A percentile compares a stretch with the other conserved stretches of the same genome.
phyloP scores from a whole-genome alignment of 2,329 filamentous ascomycete species.

The Pestalotiopsis sp. region DNA sequence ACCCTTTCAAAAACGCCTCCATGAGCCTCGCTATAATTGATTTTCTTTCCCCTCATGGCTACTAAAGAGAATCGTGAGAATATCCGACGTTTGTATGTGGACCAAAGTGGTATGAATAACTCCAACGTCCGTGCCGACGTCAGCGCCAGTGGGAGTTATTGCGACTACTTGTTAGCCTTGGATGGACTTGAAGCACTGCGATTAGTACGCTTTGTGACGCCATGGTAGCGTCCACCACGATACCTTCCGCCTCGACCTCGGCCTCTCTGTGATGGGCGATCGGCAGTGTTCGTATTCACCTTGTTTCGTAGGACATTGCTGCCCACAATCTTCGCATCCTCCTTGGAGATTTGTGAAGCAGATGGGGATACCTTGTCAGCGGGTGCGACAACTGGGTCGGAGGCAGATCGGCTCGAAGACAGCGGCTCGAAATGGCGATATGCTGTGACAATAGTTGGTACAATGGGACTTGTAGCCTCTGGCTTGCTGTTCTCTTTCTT shows the following conservation, averaged over 20 bases:
- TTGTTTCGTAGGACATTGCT: not conserved
- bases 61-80: not conserved
- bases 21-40: not conserved
- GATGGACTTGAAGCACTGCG: not conserved
- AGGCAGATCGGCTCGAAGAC: conserved; percentile 10
- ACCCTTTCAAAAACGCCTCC: not conserved
- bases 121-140: not conserved
- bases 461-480: not conserved
- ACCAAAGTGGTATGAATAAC: not conserved
- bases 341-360: not conserved
- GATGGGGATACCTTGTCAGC: conserved; percentile 7
- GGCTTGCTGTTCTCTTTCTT: conserved; percentile 4
- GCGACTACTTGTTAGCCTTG: not conserved
- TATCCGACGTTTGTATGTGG: not conserved
- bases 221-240: conserved; percentile 1
- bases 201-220: not conserved
- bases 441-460: not conserved
- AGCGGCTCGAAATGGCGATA: conserved; percentile 10
- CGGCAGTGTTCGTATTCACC: not conserved
- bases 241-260: conserved; percentile 1
- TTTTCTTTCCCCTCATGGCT: not conserved
- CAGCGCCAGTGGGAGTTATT: not conserved
- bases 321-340: not conserved
- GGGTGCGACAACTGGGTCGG: conserved; percentile 12
- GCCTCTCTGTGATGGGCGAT: not conserved